phyloP scores from a whole-genome alignment of 2,329 filamentous ascomycete genomes.

The Diplodia sapinea region DNA sequence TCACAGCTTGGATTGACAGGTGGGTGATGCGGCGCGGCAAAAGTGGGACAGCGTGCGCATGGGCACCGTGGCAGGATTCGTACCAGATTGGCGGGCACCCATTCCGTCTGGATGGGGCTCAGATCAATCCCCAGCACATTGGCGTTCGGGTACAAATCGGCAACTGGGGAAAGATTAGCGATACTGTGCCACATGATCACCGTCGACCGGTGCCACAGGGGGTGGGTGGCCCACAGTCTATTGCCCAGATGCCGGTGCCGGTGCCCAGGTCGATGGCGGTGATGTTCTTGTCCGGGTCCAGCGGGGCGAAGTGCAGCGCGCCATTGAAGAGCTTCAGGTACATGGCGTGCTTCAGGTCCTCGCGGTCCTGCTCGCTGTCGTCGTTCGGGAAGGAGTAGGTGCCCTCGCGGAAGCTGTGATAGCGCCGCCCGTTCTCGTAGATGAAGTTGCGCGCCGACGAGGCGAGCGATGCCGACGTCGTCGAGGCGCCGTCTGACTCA shows the following conservation, averaged over 20 bases:
- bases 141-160: slow-evolving; percentile 33
- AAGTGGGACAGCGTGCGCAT: background rate
- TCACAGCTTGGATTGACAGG: background rate
- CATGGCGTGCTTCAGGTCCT: slow-evolving; percentile 64
- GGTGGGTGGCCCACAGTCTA: slow-evolving; percentile 47
- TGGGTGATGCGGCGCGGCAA: background rate
- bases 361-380: slow-evolving; percentile 63
- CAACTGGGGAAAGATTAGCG: slow-evolving; percentile 26
- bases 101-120: slow-evolving; percentile 47
- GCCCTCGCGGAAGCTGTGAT: slow-evolving; percentile 62
- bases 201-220: background rate
- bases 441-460: slow-evolving; percentile 57
- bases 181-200: slow-evolving; percentile 3
- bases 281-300: slow-evolving; percentile 53
- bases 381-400: slow-evolving; percentile 66
- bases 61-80: slow-evolving; percentile 34
- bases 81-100: slow-evolving; percentile 61
- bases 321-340: slow-evolving; percentile 50
- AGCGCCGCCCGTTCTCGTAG: slow-evolving; percentile 64
- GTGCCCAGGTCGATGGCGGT: slow-evolving; percentile 64
- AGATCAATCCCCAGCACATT: slow-evolving; percentile 33
- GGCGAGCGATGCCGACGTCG: slow-evolving; percentile 44
- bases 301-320: slow-evolving; percentile 60
- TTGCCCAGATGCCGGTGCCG: slow-evolving; percentile 65
- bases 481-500: slow-evolving; percentile 36